phyloP scores from a whole-genome alignment of 2,329 filamentous ascomycete genomes.

The Balansia obtecta region DNA sequence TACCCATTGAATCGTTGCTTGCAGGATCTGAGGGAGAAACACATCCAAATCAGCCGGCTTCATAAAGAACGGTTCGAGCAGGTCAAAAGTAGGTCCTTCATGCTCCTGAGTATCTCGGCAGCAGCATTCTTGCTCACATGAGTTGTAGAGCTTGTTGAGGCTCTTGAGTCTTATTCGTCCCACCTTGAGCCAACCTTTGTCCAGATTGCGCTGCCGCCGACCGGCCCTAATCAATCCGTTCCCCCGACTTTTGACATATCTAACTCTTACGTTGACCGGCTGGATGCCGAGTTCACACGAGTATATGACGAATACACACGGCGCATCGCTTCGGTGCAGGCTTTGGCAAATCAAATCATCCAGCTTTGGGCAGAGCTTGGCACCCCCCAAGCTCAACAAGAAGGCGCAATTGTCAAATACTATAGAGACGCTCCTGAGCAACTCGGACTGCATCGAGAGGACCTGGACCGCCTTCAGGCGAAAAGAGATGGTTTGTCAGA shows the following conservation, averaged over 20 bases:
- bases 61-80: constrained; percentile 91
- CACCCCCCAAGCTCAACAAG: constrained; percentile 85
- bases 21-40: constrained; percentile 72
- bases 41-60: constrained; percentile 63
- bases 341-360: constrained; percentile 73
- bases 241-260: constrained; percentile 88
- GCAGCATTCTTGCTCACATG: not conserved
- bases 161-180: constrained; percentile 89
- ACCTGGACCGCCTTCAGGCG: constrained; percentile 57
- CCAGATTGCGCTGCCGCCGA: constrained; percentile 73
- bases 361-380: constrained; percentile 93
- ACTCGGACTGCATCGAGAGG: constrained; percentile 80
- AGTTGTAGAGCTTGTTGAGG: constrained; percentile 71
- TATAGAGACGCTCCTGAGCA: constrained; percentile 89
- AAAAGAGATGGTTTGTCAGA: constrained; percentile 75
- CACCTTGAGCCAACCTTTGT: constrained; percentile 88
- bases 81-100: constrained; percentile 62
- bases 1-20: constrained; percentile 76
- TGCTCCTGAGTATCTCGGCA: too few species aligned
- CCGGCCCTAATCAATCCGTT: constrained; percentile 60
- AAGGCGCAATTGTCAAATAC: constrained; percentile 73
- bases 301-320: constrained; percentile 95
- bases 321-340: constrained; percentile 63
- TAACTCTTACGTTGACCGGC: constrained; percentile 68
- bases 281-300: constrained; percentile 84